Base-by-base conservation (phyloP, 2,329 filamentous ascomycete species). In the Phaeomoniella chlamydospora region DNA sequence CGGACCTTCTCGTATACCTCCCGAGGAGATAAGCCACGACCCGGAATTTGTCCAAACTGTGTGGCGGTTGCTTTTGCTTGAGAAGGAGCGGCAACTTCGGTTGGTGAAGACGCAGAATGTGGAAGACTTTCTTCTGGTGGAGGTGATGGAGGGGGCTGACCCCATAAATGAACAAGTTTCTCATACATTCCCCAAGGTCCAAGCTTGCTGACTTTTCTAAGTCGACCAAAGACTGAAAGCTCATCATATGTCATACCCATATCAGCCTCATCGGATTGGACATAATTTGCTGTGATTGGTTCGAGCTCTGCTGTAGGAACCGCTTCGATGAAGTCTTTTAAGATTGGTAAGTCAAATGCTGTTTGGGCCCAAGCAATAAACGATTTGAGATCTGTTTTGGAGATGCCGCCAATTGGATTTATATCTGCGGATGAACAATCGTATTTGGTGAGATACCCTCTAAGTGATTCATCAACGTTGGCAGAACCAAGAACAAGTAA, bases 381-480 rank as follows among this genome's bases (percentile, higher is more conserved):
- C 6, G 67, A 57, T 52, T 80, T 82, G 2, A 84, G 59, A 45
- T 86, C 80, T 2, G 65, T 72, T 53, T 84, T 85, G 39, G 62
- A 67, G 38, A 76, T 71, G 9, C 56, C 56, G 15, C 64, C 58
- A 39, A 80, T 77, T 3, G 76, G 76, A 45, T 79, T 74, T 50
- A 77, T 64, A 43, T 74, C 69, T 2, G 63, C 69, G 5, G 61
- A 67, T 4, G 56, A 63, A 37, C 61, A 63, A 45, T 82, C 78
- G 48, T 82, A 82, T 55, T 83, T 82, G n/a, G 78, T 83, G 15
- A 80, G 59, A 51, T 82, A 76, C 14, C 62, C 45, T 71, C 44
- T 37, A 2, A 44, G 37, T 15, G 36, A 38, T 41, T 48, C 70
- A 45, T 72, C 76, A 3, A 81, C 77, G 46, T 83, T 83, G 2